Base-by-base conservation (phyloP, 2,329 filamentous ascomycete genomes). In the Claviceps spartinae region DNA sequence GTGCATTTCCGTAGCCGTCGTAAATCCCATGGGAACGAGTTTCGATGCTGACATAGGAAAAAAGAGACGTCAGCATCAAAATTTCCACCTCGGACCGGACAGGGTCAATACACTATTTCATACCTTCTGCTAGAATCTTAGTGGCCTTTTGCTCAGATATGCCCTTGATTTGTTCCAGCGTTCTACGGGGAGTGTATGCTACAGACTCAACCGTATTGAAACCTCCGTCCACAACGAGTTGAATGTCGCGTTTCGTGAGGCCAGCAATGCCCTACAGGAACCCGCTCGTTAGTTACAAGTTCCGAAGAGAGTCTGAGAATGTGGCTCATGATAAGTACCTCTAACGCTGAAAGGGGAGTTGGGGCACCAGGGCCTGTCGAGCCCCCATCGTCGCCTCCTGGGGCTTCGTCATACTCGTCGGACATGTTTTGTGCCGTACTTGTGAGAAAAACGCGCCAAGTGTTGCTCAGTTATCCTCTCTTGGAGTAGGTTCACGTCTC, bases 1-100 rank as follows among this genome's bases (percentile, higher is more conserved):
- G 65, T 98, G 94, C 90, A 98, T 98, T 70, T 98, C 94, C 0
- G 93, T 98, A 3, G 93, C 93, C 0, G 93, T 98, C 1, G 94
- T 98, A 66, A 98, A 98, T 43, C 93, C 93, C 90, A 98, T 95
- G 0, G 93, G 93, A 0, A 98, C 93, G 49, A 97, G 79, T 68
- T 96, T 98, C 1, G 89, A 90, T 30, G 91, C 91, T 94, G 2
- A 1, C 4, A 90, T 30, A 91, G 91, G 94, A 2, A 1, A 3
- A 45, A 14, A 42, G n/a, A 1, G 3, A 11, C 34, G 14, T 64
- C 38, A 65, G 55, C 34, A 14, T 50, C 8, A 7, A 14, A 16
- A 26, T 18, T 34, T 20, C 36, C 18, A 36, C 20, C 2, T 8
- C 4, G 24, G 30, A 34, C 30, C 30, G 8, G 8, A 18, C 3